phyloP scores from a whole-genome alignment of 2,329 filamentous ascomycete species.

The Botrytis byssoidea region DNA sequence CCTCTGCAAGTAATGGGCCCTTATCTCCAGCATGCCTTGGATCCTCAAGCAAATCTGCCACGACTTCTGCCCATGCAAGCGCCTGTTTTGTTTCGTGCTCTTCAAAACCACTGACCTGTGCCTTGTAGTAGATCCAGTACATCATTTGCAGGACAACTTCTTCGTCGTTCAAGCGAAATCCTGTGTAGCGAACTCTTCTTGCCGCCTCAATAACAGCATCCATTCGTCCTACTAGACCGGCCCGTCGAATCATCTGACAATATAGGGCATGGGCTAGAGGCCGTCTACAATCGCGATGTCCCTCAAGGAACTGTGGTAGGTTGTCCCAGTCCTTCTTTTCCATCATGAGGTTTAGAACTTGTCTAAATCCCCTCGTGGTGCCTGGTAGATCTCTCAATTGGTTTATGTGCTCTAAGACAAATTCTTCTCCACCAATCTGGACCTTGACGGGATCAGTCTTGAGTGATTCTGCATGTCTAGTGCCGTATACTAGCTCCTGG shows the following conservation, averaged over 20 bases:
- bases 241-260: constrained; percentile 25
- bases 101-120: constrained; percentile 29
- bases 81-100: constrained; percentile 33
- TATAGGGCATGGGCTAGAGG: neutral
- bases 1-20: neutral
- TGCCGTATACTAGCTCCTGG: constrained; percentile 52
- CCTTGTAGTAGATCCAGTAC: constrained; percentile 30
- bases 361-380: constrained; percentile 16
- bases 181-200: constrained; percentile 33
- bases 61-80: constrained; percentile 35
- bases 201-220: constrained; percentile 38
- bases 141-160: constrained; percentile 28
- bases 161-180: constrained; percentile 29
- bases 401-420: constrained; percentile 36
- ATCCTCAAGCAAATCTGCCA: constrained; percentile 36
- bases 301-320: constrained; percentile 37
- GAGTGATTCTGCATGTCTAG: constrained; percentile 49
- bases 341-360: constrained; percentile 36
- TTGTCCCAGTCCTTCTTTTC: constrained; percentile 39
- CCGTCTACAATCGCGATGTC: constrained; percentile 28
- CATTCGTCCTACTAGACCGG: constrained; percentile 26
- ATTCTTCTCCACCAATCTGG: constrained; percentile 54
- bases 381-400: constrained; percentile 29
- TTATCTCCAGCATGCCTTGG: constrained; percentile 29
- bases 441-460: constrained; percentile 56